A percentile compares a stretch with the other conserved stretches of the same genome.
Conservation (phyloP, 192 early-diverging fungal genomes). For the Funneliformis mosseae region DNA sequence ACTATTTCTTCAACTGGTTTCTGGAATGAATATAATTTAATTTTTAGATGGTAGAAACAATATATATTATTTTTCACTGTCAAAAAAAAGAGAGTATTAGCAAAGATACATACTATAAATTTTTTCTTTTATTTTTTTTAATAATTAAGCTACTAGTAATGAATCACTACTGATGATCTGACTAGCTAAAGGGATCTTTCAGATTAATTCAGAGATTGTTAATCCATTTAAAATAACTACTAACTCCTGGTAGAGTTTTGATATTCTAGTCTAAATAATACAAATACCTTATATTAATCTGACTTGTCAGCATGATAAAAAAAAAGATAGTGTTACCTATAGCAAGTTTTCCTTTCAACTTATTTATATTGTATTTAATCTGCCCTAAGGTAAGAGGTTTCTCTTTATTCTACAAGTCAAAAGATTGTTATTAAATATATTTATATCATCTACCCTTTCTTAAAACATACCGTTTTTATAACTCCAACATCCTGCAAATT, state of each 20-base stretch:
- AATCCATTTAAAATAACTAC: neutral
- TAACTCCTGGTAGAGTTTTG: constrained; percentile 2
- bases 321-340: neutral
- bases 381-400: neutral
- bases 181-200: neutral
- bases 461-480: constrained; percentile 16
- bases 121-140: constrained; percentile 10
- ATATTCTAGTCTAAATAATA: neutral
- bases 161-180: constrained; percentile 7
- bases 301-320: neutral
- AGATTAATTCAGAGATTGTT: neutral
- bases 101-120: neutral
- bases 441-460: neutral
- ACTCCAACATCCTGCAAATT: constrained; percentile 11
- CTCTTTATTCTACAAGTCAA: neutral
- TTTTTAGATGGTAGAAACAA: neutral
- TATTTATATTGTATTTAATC: constrained; percentile 13
- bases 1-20: constrained; percentile 1
- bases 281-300: neutral
- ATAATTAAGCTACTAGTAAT: neutral
- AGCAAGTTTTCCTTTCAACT: constrained; percentile 6
- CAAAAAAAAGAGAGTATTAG: no score
- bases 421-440: constrained; percentile 1
- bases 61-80: neutral
- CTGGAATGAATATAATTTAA: neutral